Conservation (phyloP, 2,329 filamentous ascomycete species). For the Penicillium decumbens region DNA sequence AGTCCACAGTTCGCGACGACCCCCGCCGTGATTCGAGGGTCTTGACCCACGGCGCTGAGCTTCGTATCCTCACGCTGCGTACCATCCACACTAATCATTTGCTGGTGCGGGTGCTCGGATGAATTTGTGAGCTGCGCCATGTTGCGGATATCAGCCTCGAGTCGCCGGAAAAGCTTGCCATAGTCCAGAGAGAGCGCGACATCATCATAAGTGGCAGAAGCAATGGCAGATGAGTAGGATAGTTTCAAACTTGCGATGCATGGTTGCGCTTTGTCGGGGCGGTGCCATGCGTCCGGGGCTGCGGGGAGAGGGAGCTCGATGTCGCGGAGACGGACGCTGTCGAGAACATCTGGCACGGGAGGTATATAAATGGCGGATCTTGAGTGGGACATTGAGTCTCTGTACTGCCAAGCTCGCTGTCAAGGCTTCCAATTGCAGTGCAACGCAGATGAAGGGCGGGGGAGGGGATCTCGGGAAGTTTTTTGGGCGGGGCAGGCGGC, state of each 20-base stretch:
- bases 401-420: neutral
- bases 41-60: constrained; percentile 27
- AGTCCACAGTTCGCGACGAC: constrained; percentile 35
- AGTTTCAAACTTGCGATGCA: constrained; percentile 42
- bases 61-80: constrained; percentile 30
- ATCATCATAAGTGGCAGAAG: constrained; percentile 42
- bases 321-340: constrained; percentile 40
- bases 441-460: neutral
- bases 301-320: constrained; percentile 43
- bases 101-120: constrained; percentile 19
- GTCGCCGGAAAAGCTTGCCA: constrained; percentile 44
- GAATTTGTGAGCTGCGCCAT: constrained; percentile 22
- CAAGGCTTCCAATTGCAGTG: neutral
- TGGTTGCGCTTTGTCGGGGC: constrained; percentile 44
- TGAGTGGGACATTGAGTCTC: neutral
- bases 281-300: constrained; percentile 46
- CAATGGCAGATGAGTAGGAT: constrained; percentile 40
- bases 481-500: constrained; percentile 19
- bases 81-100: constrained; percentile 27
- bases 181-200: constrained; percentile 46
- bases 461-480: constrained; percentile 13
- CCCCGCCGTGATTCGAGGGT: constrained; percentile 34
- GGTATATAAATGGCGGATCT: constrained; percentile 27
- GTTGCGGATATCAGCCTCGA: constrained; percentile 34
- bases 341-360: constrained; percentile 31